A percentile compares a stretch with the other conserved stretches of the same genome.
Conservation (phyloP, 306 rosid species). For the Canavalia gladiata region DNA sequence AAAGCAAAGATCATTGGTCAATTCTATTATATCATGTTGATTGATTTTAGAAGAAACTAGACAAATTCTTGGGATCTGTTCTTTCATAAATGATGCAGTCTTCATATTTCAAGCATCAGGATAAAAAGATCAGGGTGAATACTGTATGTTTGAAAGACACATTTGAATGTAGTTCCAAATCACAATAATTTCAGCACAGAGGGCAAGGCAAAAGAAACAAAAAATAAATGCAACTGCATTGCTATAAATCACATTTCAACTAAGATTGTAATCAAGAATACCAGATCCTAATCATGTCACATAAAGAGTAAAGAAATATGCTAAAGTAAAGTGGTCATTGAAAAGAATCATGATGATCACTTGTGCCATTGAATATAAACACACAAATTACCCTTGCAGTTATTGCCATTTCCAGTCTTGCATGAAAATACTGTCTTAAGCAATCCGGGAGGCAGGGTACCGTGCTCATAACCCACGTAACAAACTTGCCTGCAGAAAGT, state of each 20-base stretch:
- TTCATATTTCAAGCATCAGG: background rate
- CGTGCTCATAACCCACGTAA: slow-evolving; percentile 74
- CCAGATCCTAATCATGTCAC: background rate
- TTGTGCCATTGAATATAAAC: slow-evolving; percentile 22
- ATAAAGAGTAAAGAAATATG: background rate
- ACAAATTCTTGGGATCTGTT: background rate
- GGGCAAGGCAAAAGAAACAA: background rate
- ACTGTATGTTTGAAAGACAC: background rate
- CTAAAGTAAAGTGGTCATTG: background rate
- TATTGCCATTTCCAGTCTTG: slow-evolving; percentile 60
- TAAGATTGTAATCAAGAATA: background rate
- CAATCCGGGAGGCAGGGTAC: slow-evolving; percentile 78
- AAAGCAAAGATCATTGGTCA: background rate
- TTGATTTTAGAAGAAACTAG: slow-evolving; percentile 7
- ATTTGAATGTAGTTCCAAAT: slow-evolving; percentile 4
- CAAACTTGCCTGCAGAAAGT: slow-evolving; percentile 76
- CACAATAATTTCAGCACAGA: slow-evolving; percentile 13
- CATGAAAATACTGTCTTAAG: slow-evolving; percentile 65
- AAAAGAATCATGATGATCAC: slow-evolving; percentile 24
- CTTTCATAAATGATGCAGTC: slow-evolving; percentile 1
- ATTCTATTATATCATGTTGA: background rate
- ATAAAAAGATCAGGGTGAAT: background rate
- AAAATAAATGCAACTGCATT: background rate
- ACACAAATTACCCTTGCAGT: slow-evolving; percentile 61
- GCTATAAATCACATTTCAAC: background rate